Percentiles rank a stretch among this genome's conserved stretches.
Conservation (phyloP, 306 rosid species). For the Psophocarpus tetragonolobus region DNA sequence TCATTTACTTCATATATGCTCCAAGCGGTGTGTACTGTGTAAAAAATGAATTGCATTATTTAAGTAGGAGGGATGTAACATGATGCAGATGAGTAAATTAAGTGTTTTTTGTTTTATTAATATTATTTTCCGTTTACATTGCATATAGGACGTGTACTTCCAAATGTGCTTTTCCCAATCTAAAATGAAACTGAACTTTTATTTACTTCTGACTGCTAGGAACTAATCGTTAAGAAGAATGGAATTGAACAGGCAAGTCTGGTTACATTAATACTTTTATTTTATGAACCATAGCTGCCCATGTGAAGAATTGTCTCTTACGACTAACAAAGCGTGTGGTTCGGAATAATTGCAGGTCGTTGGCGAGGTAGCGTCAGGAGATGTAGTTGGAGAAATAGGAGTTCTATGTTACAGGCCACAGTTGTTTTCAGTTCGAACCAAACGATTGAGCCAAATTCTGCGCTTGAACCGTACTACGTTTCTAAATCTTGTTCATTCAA, state of each 20-base stretch:
- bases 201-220: slow-evolving; percentile 49
- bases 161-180: background rate
- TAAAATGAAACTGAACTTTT: slow-evolving; percentile 13
- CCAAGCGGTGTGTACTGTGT: background rate
- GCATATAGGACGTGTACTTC: background rate
- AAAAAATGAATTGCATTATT: background rate
- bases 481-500: slow-evolving; percentile 57
- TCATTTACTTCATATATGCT: background rate
- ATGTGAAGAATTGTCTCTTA: background rate
- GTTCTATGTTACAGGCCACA: slow-evolving; percentile 84
- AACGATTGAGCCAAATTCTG: slow-evolving; percentile 68
- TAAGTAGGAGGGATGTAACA: background rate
- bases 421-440: slow-evolving; percentile 64
- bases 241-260: slow-evolving; percentile 68
- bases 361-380: slow-evolving; percentile 54
- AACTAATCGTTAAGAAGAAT: slow-evolving; percentile 44
- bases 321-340: slow-evolving; percentile 16
- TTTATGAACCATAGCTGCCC: background rate
- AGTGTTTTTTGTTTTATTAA: background rate
- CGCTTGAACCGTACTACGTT: slow-evolving; percentile 66
- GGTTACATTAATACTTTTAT: background rate
- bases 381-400: slow-evolving; percentile 72
- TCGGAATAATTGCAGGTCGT: slow-evolving; percentile 50
- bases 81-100: background rate
- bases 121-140: background rate